Evolutionary conservation across 345 rosid genomes (phyloP), one percentile per base, ranked within the genome.

Genomic region (Bruguiera sexangula): DNA sequence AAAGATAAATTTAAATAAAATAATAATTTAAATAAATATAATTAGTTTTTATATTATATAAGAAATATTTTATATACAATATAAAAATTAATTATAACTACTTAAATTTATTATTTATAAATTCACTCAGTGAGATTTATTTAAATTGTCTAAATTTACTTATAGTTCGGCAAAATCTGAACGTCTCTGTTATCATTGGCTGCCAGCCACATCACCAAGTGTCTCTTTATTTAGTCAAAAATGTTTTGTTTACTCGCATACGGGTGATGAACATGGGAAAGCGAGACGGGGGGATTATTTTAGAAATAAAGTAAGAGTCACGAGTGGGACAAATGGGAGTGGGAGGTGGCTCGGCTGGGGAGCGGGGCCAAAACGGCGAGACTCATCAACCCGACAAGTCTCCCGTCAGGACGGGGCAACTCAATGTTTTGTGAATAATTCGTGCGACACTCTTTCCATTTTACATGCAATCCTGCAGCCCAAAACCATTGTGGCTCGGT

Each of bases 351-450:
- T 7, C 27, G 13, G 22, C 20, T 1, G 59, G 22, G 59, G 10
- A 55, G 15, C 26, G 27, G 29, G 60, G 30, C 60, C 60, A 56
- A 6, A 27, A 22, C 10, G 11, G 60, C 63, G 69, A 69, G 62
- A 73, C 80, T 76, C 82, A 73, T 81, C 63, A 6, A 75, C 68
- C 82, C 82, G 82, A 82, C 85, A 83, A 57, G 73, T 76, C 86
- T 85, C 87, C 85, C 77, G 66, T 71, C 71, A 67, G 46, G 67
- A 78, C 58, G 84, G 81, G 79, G 63, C 74, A 21, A 67, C 39
- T 68, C 53, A 57, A 43, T 52, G 34, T 63, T 75, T 61, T 82
- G 84, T 60, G 63, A 63, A 73, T 82, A 74, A 76, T 77, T 64
- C 59, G 55, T 22, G 68, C 24, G 37, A 75, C 82, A 72, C 19